Conservation (phyloP, 2,329 filamentous ascomycete species). For the Aspergillus ruber region DNA sequence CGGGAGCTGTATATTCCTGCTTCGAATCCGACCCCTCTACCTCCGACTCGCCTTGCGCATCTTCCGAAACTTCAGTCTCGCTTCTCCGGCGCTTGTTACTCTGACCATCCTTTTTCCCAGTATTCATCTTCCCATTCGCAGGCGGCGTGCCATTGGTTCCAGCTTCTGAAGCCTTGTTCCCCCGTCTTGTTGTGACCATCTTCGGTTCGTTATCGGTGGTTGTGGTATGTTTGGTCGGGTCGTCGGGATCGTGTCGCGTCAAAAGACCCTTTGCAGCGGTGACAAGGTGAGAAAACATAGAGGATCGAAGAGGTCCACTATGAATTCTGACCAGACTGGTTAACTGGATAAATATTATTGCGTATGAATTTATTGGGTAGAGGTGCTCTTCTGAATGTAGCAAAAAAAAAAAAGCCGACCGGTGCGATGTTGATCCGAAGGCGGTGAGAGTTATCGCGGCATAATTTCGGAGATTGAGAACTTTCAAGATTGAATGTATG, state of each 20-base stretch:
- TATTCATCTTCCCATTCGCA: constrained; percentile 25
- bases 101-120: constrained; percentile 19
- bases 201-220: constrained; percentile 13
- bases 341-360: constrained; percentile 13
- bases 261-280: constrained; percentile 39
- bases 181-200: constrained; percentile 31
- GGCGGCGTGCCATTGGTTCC: constrained; percentile 8
- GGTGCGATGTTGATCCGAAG: constrained; percentile 16
- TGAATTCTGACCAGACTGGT: constrained; percentile 1
- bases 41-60: constrained; percentile 8
- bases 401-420: constrained; percentile 5
- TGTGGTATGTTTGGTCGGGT: constrained; percentile 10
- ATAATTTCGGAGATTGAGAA: no score
- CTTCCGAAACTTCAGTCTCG: constrained; percentile 16
- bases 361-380: constrained; percentile 7
- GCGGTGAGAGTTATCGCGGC: constrained; percentile 3
- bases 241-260: constrained; percentile 24
- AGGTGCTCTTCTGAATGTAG: background rate
- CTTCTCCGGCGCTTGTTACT: constrained; percentile 31
- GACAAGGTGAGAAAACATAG: constrained; percentile 39
- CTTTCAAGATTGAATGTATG: no score
- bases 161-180: constrained; percentile 11
- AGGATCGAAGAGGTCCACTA: constrained; percentile 9
- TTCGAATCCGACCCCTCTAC: constrained; percentile 7
- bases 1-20: constrained; percentile 10